Percentiles rank a stretch among this genome's conserved stretches.
Conservation (phyloP, 78 protist genomes). For the Thecamonas trahens region DNA sequence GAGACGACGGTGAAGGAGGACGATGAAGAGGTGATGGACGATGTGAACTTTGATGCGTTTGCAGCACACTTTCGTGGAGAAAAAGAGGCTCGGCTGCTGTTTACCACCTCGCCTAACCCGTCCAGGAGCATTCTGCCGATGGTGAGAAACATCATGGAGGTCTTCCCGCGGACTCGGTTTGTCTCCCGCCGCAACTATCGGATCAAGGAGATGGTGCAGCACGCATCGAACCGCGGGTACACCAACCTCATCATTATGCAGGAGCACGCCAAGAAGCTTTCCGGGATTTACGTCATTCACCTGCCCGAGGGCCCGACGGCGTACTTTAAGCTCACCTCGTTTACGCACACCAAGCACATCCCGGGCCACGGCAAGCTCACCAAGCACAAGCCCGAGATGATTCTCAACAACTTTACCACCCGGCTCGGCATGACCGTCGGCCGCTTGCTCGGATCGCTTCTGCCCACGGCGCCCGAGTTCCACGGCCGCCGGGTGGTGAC, state of each 20-base stretch:
- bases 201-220: conserved; percentile 69
- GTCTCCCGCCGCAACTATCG: no score
- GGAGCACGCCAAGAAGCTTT: conserved; percentile 45
- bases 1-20: conserved; percentile 63
- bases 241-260: conserved; percentile 87
- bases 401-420: conserved; percentile 89
- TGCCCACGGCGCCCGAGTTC: conserved; percentile 85
- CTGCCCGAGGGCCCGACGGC: conserved; percentile 98
- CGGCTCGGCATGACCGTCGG: conserved; percentile 82
- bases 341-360: background rate
- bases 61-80: conserved; percentile 41
- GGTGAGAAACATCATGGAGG: background rate
- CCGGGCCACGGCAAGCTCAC: conserved; percentile 25
- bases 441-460: conserved; percentile 78
- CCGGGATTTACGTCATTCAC: conserved; percentile 47
- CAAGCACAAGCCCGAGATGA: conserved; percentile 76
- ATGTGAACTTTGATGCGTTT: conserved; percentile 57
- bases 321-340: conserved; percentile 58
- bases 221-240: conserved; percentile 62
- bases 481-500: conserved; percentile 87
- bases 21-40: conserved; percentile 68
- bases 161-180: background rate
- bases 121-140: background rate
- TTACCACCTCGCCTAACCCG: background rate
- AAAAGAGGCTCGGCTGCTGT: background rate